phyloP scores from a whole-genome alignment of 768 basidiomycete genomes.

The Glaciozyma antarctica region DNA sequence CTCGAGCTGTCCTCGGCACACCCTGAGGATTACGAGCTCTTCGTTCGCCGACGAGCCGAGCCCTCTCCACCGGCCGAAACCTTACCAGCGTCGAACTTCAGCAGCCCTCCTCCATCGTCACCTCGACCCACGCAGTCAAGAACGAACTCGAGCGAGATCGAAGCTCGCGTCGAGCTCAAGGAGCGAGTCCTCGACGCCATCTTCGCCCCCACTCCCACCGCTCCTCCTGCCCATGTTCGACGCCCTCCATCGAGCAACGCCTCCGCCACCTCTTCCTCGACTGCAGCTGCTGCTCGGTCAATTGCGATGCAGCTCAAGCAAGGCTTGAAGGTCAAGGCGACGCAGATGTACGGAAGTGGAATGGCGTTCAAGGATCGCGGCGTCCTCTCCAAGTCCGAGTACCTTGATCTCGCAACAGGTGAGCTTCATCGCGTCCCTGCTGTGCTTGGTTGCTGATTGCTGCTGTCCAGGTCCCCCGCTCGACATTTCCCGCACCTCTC shows the following conservation, averaged over 20 bases:
- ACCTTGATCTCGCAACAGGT: slow-evolving; percentile 38
- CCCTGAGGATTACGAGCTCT: slow-evolving; percentile 38
- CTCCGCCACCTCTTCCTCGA: neutral
- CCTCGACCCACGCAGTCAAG: neutral
- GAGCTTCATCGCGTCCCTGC: slow-evolving; percentile 15
- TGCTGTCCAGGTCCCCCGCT: slow-evolving; percentile 18
- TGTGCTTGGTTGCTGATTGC: neutral
- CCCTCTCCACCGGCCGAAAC: neutral
- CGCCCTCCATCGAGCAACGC: slow-evolving; percentile 11
- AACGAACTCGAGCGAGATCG: too few species aligned
- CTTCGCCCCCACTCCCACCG: slow-evolving; percentile 1
- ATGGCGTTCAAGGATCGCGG: slow-evolving; percentile 38
- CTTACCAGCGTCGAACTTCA: neutral
- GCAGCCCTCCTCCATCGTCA: neutral
- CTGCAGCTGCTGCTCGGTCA: slow-evolving; percentile 8
- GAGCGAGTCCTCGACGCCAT: slow-evolving; percentile 39
- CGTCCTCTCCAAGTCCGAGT: slow-evolving; percentile 36
- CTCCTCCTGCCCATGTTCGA: slow-evolving; percentile 22
- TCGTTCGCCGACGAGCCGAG: neutral
- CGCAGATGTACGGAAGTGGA: slow-evolving; percentile 36
- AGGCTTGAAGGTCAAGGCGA: slow-evolving; percentile 35
- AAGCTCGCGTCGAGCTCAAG: slow-evolving; percentile 31
- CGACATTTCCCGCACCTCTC: slow-evolving; percentile 31
- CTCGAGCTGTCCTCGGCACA: slow-evolving; percentile 36
- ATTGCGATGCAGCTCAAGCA: slow-evolving; percentile 35